A percentile compares a stretch with the other conserved stretches of the same genome.
Evolutionary conservation across 495 filamentous ascomycete genomes (phyloP).

Genomic region (Penicillium salamii): DNA sequence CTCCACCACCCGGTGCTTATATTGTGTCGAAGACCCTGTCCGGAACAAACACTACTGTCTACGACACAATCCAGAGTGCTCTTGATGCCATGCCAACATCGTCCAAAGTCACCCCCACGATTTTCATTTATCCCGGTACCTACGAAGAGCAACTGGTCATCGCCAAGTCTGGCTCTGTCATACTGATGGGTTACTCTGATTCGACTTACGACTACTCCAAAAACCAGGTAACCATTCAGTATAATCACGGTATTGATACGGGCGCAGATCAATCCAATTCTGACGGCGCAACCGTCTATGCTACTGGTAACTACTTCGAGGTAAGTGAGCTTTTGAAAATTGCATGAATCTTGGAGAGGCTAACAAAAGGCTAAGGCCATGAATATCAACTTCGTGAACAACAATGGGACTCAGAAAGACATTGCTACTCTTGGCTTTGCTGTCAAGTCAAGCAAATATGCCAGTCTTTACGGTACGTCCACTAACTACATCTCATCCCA

Average conservation of each 20-base stretch:
- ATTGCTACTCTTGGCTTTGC: conserved; percentile 8
- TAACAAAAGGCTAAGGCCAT: neutral
- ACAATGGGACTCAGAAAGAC: conserved; percentile 7
- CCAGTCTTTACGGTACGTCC: conserved; percentile 7
- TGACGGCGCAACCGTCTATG: conserved; percentile 10
- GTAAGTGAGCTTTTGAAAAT: neutral
- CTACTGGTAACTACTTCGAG: conserved; percentile 9
- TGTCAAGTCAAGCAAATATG: conserved; percentile 13
- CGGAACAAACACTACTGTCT: neutral
- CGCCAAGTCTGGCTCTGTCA: conserved; percentile 11
- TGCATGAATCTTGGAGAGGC: neutral
- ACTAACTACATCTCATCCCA: neutral
- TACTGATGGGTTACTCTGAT: conserved; percentile 11
- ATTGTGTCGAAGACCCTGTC: conserved; percentile 8
- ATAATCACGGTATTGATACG: conserved; percentile 11
- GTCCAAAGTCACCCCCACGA: conserved; percentile 1
- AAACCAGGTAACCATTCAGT: conserved; percentile 14
- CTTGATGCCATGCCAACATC: conserved; percentile 4
- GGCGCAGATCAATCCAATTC: conserved; percentile 10
- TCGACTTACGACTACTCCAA: conserved; percentile 14
- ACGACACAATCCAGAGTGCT: conserved; percentile 8
- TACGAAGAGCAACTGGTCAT: conserved; percentile 12
- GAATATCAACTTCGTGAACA: conserved; percentile 13
- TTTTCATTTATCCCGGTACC: conserved; percentile 9
- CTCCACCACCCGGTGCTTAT: conserved; percentile 4